Evolutionary conservation across 2,329 filamentous ascomycete species (phyloP), one percentile per base, ranked within the genome.

Genomic region (Claviceps fusiformis): DNA sequence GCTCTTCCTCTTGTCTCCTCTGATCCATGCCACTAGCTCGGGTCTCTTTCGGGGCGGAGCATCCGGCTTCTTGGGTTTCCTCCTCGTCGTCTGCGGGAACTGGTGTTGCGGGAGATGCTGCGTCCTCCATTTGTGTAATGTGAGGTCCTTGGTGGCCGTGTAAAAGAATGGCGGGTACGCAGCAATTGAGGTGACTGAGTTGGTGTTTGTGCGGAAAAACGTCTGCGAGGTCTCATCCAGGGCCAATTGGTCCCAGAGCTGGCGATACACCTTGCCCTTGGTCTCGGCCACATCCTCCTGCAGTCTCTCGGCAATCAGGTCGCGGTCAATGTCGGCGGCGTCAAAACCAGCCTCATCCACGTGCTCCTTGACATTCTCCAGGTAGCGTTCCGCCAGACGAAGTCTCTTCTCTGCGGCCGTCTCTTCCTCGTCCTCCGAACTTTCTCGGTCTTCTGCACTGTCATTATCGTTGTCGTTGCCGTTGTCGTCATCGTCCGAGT

Each of bases 251-350:
- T 79, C 74, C 41, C 87, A 87, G 62, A 98, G 80, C 67, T 82
- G 81, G 53, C 89, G 81, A 72, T 95, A 97, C 52, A 95, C 79
- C 62, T 86, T 86, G 56, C 93, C 93, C 73, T 96, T 96, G 55
- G 82, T 82, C 72, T 96, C 93, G 53, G 93, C 85, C 47, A 93
- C 88, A 67, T 97, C 93, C 71, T 96, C 89, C 70, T 92, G 84
- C 63, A 98, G 74, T 62, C 91, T 78, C 69, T 95, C 88, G 46
- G 92, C 90, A 63, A 98, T 91, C 62, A 96, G 74, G 66, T 98
- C 93, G 57, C 86, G 80, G 71, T 97, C 93, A 56, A 98, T 87
- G 54, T 97, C 89, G 62, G 86, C 90, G 8, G 93, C 93, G 71
- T 98, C 90, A 65, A 97, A 98, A 44, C 90, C 93, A 50, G 65